Evolutionary conservation across 192 early-diverging fungal species (phyloP).

Genomic region (Pilobolus umbonatus): DNA sequence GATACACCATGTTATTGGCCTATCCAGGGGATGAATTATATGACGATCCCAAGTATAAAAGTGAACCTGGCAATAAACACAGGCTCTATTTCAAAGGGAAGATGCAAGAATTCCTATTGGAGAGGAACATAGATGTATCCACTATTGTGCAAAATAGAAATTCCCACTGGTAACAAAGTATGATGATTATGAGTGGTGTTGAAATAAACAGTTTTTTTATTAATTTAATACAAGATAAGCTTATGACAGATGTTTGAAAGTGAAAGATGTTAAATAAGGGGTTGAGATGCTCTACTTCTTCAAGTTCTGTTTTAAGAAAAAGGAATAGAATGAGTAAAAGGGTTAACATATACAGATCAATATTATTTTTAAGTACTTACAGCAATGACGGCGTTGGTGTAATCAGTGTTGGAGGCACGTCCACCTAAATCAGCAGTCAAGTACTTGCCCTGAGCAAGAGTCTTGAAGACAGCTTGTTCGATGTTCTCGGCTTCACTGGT

Average conservation of each 20-base stretch:
- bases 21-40: constrained; percentile 30
- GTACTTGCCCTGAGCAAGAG: constrained; percentile 86
- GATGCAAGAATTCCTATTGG: constrained; percentile 15
- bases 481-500: constrained; percentile 74
- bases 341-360: too few relatives aligned
- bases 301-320: too few relatives aligned
- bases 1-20: constrained; percentile 14
- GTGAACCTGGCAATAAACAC: constrained; percentile 11
- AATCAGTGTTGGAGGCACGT: constrained; percentile 70
- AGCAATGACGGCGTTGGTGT: constrained; percentile 81
- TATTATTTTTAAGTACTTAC: too few relatives aligned
- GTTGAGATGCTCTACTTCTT: too few relatives aligned
- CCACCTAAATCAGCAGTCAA: constrained; percentile 91
- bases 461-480: constrained; percentile 82
- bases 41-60: background rate
- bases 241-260: too few relatives aligned
- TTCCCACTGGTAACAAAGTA: constrained; percentile 10
- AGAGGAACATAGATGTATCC: constrained; percentile 11
- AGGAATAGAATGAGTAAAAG: too few relatives aligned
- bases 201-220: too few relatives aligned
- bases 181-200: too few relatives aligned
- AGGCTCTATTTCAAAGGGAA: constrained; percentile 15
- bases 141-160: constrained; percentile 4
- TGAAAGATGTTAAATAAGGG: too few relatives aligned
- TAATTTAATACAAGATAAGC: too few relatives aligned